phyloP scores from a whole-genome alignment of 2,329 filamentous ascomycete genomes.

The Pseudocercospora ulei region DNA sequence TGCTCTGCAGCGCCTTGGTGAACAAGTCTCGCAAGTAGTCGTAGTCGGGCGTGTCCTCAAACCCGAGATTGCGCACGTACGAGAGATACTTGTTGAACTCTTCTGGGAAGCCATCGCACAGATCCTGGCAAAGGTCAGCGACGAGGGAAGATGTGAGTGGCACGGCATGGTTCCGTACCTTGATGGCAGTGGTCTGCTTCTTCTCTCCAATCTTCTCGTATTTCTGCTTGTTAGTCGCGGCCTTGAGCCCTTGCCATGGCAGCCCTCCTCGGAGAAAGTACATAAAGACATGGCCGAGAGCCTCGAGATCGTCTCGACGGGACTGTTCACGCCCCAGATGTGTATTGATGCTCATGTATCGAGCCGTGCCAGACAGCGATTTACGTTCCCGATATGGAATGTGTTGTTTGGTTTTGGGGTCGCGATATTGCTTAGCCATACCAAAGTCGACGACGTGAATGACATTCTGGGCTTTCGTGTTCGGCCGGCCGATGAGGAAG shows the following conservation, averaged over 20 bases:
- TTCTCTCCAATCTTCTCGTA: constrained; percentile 99
- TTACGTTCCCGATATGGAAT: constrained; percentile 96
- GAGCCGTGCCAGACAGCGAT: constrained; percentile 86
- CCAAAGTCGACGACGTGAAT: constrained; percentile 98
- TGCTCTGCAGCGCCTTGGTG: constrained; percentile 88
- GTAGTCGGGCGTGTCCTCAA: constrained; percentile 97
- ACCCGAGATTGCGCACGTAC: constrained; percentile 94
- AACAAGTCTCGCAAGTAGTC: constrained; percentile 95
- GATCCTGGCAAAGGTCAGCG: too few species aligned
- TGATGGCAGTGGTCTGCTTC: constrained; percentile 96
- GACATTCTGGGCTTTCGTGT: constrained; percentile 89
- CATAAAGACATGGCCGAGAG: constrained; percentile 61
- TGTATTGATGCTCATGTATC: constrained; percentile 99
- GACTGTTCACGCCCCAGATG: constrained; percentile 95
- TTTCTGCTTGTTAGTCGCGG: constrained; percentile 51
- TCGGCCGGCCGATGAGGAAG: constrained; percentile 88
- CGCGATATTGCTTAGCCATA: constrained; percentile 98
- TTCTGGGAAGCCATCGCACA: constrained; percentile 93
- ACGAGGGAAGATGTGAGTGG: too few species aligned
- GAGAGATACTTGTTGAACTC: constrained; percentile 97
- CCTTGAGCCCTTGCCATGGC: constrained; percentile 54
- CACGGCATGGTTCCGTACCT: too few species aligned
- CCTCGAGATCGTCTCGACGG: constrained; percentile 88
- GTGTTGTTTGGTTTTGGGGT: constrained; percentile 98
- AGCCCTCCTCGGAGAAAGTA: constrained; percentile 58